phyloP scores from a whole-genome alignment of 164 flowering plant genomes.

The Sextonia rubra region DNA sequence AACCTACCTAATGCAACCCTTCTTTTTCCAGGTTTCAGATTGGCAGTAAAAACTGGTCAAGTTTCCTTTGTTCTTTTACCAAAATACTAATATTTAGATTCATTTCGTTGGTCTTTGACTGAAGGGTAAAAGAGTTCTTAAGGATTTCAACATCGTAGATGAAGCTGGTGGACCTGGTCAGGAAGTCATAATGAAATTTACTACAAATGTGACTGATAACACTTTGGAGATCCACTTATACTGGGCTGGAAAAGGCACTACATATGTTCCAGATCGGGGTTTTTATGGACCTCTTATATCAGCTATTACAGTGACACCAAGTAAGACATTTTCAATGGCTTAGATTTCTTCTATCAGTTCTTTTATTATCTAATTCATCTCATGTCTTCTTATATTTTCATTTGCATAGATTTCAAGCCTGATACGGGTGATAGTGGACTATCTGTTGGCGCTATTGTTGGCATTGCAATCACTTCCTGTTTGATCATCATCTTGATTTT shows the following conservation, averaged over 20 bases:
- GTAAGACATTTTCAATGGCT: slow-evolving; percentile 28
- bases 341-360: neutral
- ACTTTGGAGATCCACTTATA: slow-evolving; percentile 66
- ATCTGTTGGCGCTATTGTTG: slow-evolving; percentile 30
- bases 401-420: slow-evolving; percentile 46
- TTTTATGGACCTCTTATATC: slow-evolving; percentile 84
- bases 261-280: slow-evolving; percentile 53
- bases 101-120: neutral
- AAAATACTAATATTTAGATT: neutral
- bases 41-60: too few relatives aligned
- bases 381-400: slow-evolving; percentile 5
- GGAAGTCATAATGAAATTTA: slow-evolving; percentile 8
- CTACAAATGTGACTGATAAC: slow-evolving; percentile 23
- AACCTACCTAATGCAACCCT: too few relatives aligned
- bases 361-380: neutral
- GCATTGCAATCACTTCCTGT: slow-evolving; percentile 43
- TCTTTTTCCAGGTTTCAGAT: too few relatives aligned
- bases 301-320: slow-evolving; percentile 69
- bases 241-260: slow-evolving; percentile 82
- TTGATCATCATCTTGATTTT: slow-evolving; percentile 29
- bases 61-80: neutral
- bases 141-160: slow-evolving; percentile 40
- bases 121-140: slow-evolving; percentile 29
- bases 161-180: slow-evolving; percentile 36
- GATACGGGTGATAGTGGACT: slow-evolving; percentile 16